phyloP scores from a whole-genome alignment of 257 asterid species.

The Solanum pimpinellifolium region DNA sequence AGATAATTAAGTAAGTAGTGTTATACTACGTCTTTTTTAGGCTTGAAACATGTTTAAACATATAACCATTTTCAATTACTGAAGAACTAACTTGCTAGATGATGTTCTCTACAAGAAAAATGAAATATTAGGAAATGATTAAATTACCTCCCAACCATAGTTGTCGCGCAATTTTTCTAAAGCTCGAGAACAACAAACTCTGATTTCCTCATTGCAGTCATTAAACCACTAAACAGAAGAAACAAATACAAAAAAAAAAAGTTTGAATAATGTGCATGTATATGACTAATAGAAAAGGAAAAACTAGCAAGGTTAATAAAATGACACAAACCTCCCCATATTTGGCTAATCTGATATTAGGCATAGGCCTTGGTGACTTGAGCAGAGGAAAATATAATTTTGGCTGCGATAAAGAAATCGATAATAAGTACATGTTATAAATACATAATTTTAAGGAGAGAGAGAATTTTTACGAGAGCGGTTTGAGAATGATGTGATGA shows the following conservation, averaged over 20 bases:
- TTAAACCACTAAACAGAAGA: conserved; percentile 63
- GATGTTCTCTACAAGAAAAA: not conserved
- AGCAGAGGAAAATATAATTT: conserved; percentile 46
- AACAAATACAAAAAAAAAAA: not conserved
- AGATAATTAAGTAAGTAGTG: not conserved
- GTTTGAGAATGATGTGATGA: conserved; percentile 14
- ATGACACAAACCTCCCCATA: conserved; percentile 51
- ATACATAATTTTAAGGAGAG: not conserved
- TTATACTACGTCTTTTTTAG: not conserved
- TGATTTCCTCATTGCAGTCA: conserved; percentile 63
- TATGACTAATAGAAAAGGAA: not conserved
- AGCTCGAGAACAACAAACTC: conserved; percentile 54
- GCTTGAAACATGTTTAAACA: not conserved
- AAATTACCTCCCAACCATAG: conserved; percentile 72
- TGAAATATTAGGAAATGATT: not conserved
- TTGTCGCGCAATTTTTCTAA: conserved; percentile 33
- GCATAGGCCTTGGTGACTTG: conserved; percentile 27
- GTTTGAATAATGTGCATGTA: too few relatives aligned
- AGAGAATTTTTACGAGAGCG: conserved; percentile 17
- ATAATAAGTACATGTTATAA: not conserved
- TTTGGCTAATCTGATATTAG: conserved; percentile 55
- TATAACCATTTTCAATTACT: too few relatives aligned
- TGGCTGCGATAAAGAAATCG: conserved; percentile 28
- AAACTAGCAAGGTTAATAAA: not conserved
- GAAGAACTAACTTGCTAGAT: too few relatives aligned